Base-by-base conservation (phyloP, 2,329 filamentous ascomycete genomes). In the Ophidiomyces ophidiicola region DNA sequence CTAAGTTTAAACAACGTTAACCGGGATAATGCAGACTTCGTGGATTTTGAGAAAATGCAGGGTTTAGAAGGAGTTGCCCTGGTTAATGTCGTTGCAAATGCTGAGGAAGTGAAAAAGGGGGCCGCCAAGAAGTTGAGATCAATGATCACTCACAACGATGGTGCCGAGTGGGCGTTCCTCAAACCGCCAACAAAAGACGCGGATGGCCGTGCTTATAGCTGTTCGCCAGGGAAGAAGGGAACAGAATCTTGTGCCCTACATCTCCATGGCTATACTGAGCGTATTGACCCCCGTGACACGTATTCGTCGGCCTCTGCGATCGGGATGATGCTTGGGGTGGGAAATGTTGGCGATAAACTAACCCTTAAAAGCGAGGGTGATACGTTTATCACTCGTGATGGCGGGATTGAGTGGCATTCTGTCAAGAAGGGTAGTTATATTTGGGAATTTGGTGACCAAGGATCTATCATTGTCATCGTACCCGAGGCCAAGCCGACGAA, bases 371-470 rank as follows among this genome's bases (percentile, higher is more conserved):
- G 80, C 38, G 76, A 88, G 21, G 81, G 80, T 10, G 80, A 90
- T 55, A 96, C 88, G 11, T 98, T 88, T 63, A 80, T 96, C 68
- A 92, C 85, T 7, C 71, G 72, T 0, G 87, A 98, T 57, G 90
- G 81, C n/a, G 92, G 92, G 40, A 71, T 96, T 36, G 82, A 68
- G 26, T 98, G 90, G 90, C 78, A 71, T 47, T 75, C 78, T 43
- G 77, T 88, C 45, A 88, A 82, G 63, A 87, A 92, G 61, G 92
- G 90, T 4, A 74, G 72, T 24, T 94, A 86, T 69, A 80, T 82
- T 53, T 98, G 86, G 85, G 84, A 93, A 53, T 94, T 85, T 56
- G 92, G 90, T 43, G 92, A 98, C 52, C 85, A 94, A 58, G 90
- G 90, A 19, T 90, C 85, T 4, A 80, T 96, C 51, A 76, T 96